phyloP scores from a whole-genome alignment of 192 early-diverging fungal genomes.

The Rhizophlyctis rosea region DNA sequence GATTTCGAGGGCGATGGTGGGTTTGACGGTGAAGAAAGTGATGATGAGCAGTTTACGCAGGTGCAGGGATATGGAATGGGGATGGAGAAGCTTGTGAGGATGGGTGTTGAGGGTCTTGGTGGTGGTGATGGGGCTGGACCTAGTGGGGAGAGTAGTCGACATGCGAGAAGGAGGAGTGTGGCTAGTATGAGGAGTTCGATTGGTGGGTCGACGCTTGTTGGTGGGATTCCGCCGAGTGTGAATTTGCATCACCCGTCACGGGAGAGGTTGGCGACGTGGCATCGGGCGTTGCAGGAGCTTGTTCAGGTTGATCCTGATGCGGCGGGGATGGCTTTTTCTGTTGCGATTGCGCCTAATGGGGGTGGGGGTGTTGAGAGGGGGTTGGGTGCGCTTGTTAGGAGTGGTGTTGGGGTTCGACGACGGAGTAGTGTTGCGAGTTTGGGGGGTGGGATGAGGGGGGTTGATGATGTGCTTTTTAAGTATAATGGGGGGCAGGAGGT shows the following conservation, averaged over 20 bases:
- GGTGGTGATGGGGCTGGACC: background rate
- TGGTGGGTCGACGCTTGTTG: background rate
- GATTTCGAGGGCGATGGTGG: background rate
- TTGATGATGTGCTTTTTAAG: too few species aligned
- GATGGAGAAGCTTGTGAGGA: too few species aligned
- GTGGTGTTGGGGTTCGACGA: too few species aligned
- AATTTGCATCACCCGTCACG: background rate
- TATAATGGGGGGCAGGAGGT: too few species aligned
- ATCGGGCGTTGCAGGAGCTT: background rate
- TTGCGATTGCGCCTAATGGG: too few species aligned
- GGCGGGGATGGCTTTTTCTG: background rate
- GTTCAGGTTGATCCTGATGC: background rate
- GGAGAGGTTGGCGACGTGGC: background rate
- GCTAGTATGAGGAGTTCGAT: background rate
- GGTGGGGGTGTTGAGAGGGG: too few species aligned
- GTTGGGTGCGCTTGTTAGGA: too few species aligned
- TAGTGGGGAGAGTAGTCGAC: background rate
- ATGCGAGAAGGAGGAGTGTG: background rate
- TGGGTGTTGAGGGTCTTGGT: too few species aligned
- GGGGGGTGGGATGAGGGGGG: too few species aligned
- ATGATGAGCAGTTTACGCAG: background rate
- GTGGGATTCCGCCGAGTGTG: background rate
- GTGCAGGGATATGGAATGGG: too few species aligned
- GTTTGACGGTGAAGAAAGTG: background rate
- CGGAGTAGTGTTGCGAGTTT: too few species aligned